These are phyloP conservation scores for Diplodia corticola DNA, from an alignment of 2,329 filamentous ascomycete genomes.

Conservation along the genomic window DNA sequence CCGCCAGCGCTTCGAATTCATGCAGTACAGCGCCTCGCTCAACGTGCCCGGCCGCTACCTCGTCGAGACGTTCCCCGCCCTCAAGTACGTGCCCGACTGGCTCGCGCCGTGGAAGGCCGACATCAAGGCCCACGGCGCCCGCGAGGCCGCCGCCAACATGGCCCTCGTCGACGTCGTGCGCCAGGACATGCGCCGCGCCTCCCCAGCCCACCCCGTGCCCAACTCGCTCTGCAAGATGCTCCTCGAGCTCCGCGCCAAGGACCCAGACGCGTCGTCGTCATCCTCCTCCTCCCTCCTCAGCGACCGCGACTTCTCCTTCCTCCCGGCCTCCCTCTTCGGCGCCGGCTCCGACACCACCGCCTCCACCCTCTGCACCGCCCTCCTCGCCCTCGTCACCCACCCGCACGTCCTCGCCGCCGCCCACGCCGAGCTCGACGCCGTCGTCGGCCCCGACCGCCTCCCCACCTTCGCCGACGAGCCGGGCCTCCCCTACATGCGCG, in stretches of 20 bases:
- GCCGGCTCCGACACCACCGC: constrained; percentile 55
- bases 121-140: constrained; percentile 41
- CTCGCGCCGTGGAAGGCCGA: constrained; percentile 53
- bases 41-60: constrained; percentile 50
- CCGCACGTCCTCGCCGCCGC: constrained; percentile 47
- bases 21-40: constrained; percentile 50
- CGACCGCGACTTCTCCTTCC: constrained; percentile 46
- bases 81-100: constrained; percentile 47
- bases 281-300: constrained; percentile 40
- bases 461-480: constrained; percentile 42
- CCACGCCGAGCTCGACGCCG: constrained; percentile 44
- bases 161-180: constrained; percentile 44
- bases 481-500: constrained; percentile 42
- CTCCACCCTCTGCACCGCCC: constrained; percentile 50
- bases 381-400: constrained; percentile 52
- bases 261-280: constrained; percentile 28
- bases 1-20: constrained; percentile 49
- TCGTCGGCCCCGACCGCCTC: constrained; percentile 34
- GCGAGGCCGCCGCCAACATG: constrained; percentile 46
- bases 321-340: constrained; percentile 49
- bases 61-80: constrained; percentile 49
- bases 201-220: constrained; percentile 33
- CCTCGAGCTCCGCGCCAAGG: constrained; percentile 39
- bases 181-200: constrained; percentile 38
- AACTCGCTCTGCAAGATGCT: constrained; percentile 49